These are phyloP conservation scores for Trametes polyzona DNA, from an alignment of 1,284 basidiomycete genomes.

Conservation along the genomic window DNA sequence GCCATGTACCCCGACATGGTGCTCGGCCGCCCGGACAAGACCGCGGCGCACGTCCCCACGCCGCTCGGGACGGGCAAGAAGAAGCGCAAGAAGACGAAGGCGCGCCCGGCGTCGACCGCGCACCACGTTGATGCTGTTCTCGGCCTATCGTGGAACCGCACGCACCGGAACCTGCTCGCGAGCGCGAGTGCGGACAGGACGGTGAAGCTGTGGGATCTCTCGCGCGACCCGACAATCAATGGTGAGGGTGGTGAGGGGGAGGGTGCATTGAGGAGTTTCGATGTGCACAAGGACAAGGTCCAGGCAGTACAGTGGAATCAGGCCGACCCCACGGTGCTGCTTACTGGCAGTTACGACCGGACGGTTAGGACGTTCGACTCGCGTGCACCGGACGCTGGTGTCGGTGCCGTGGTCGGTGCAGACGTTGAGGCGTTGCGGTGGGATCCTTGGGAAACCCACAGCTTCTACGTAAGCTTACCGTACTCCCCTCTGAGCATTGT, in stretches of 20 bases:
- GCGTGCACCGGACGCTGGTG: conserved; percentile 78
- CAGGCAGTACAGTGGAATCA: conserved; percentile 97
- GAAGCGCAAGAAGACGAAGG: conserved; percentile 89
- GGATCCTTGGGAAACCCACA: conserved; percentile 92
- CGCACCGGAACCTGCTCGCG: conserved; percentile 88
- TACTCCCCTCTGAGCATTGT: conserved; percentile 1
- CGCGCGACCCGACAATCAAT: conserved; percentile 61
- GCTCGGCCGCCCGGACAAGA: conserved; percentile 87
- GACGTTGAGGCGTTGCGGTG: conserved; percentile 95
- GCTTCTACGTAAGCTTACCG: conserved; percentile 79
- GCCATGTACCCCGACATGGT: conserved; percentile 94
- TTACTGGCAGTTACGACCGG: conserved; percentile 94
- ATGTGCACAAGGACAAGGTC: conserved; percentile 94
- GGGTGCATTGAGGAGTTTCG: conserved; percentile 85
- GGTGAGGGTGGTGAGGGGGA: conserved; percentile 50
- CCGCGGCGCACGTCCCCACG: conserved; percentile 77
- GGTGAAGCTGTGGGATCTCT: conserved; percentile 97
- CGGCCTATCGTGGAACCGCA: conserved; percentile 89
- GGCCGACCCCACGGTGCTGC: conserved; percentile 82
- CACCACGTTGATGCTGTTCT: conserved; percentile 96
- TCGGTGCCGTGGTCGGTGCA: conserved; percentile 80
- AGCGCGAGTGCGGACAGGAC: conserved; percentile 94
- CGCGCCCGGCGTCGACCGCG: conserved; percentile 65
- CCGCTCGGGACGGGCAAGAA: conserved; percentile 90
- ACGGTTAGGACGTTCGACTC: conserved; percentile 94